Conservation (phyloP, 2,329 filamentous ascomycete genomes). For the Pseudopyricularia javanii region DNA sequence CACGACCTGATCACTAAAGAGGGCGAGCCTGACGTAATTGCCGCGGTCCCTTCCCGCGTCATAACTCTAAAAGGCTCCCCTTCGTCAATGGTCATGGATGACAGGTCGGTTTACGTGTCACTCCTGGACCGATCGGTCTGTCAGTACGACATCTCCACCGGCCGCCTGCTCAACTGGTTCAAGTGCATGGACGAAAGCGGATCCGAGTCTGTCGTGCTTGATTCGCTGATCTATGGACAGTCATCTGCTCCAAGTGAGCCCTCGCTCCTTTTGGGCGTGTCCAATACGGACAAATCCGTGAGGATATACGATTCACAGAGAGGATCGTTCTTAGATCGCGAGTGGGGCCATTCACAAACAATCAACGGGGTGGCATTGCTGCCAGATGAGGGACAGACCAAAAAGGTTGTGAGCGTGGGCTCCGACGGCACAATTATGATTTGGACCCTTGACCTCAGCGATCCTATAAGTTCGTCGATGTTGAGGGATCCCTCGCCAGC, state of each 20-base stretch:
- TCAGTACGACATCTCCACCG: slow-evolving; percentile 52
- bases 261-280: slow-evolving; percentile 71
- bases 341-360: slow-evolving; percentile 92
- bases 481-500: slow-evolving; percentile 41
- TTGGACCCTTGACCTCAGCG: slow-evolving; percentile 47
- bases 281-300: slow-evolving; percentile 91
- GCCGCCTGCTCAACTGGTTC: slow-evolving; percentile 60
- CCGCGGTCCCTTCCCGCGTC: slow-evolving; percentile 64
- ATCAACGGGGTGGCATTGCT: slow-evolving; percentile 75
- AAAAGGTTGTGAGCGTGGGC: slow-evolving; percentile 59
- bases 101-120: slow-evolving; percentile 44
- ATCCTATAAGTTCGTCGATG: slow-evolving; percentile 22
- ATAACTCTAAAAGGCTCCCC: slow-evolving; percentile 80
- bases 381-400: slow-evolving; percentile 36
- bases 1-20: slow-evolving; percentile 66
- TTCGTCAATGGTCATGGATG: slow-evolving; percentile 67
- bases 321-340: slow-evolving; percentile 68
- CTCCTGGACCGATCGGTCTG: slow-evolving; percentile 47
- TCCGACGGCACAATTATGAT: slow-evolving; percentile 77
- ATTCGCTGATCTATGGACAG: slow-evolving; percentile 57
- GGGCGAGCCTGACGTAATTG: slow-evolving; percentile 49
- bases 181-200: slow-evolving; percentile 73
- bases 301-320: slow-evolving; percentile 73
- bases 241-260: slow-evolving; percentile 36
- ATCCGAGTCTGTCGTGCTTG: slow-evolving; percentile 70